phyloP scores from a whole-genome alignment of 1,284 basidiomycete species.

The Cutaneotrichosporon daszewskae region DNA sequence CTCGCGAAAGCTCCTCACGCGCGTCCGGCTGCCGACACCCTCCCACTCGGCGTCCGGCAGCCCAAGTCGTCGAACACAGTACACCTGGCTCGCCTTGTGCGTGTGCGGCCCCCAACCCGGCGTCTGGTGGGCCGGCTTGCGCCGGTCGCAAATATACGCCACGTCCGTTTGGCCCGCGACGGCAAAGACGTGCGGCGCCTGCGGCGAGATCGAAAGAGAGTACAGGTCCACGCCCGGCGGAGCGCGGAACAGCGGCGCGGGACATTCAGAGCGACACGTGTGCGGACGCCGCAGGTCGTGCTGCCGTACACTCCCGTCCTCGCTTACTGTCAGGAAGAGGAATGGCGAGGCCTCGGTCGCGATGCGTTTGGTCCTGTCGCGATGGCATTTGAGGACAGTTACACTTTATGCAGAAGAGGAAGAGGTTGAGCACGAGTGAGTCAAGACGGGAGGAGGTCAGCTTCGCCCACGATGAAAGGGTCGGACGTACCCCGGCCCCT shows the following conservation, averaged over 20 bases:
- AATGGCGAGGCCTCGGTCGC: conserved; percentile 76
- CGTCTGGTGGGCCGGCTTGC: conserved; percentile 63
- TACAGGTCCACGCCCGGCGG: conserved; percentile 47
- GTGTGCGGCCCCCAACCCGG: conserved; percentile 65
- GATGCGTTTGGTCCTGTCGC: conserved; percentile 64
- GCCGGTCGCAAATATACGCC: conserved; percentile 83
- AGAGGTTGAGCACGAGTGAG: conserved; percentile 46
- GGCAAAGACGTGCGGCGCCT: conserved; percentile 51
- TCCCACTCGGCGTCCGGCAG: conserved; percentile 48
- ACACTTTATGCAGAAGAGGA: too few species aligned
- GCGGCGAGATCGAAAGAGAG: conserved; percentile 47
- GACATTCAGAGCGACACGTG: conserved; percentile 38
- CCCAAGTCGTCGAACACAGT: conserved; percentile 81
- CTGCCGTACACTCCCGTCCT: conserved; percentile 71
- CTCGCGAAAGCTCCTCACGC: conserved; percentile 40
- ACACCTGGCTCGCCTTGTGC: conserved; percentile 48
- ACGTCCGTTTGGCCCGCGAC: conserved; percentile 51
- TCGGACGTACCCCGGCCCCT: conserved; percentile 35
- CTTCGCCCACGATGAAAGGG: background rate
- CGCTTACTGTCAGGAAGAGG: conserved; percentile 75
- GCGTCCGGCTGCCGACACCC: conserved; percentile 12
- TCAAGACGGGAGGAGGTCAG: conserved; percentile 6
- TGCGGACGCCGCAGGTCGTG: conserved; percentile 67
- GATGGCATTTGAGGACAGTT: conserved; percentile 65
- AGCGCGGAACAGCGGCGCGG: conserved; percentile 40